Evolutionary conservation across 2,329 filamentous ascomycete species (phyloP).

Genomic region (Aspergillus unguis): DNA sequence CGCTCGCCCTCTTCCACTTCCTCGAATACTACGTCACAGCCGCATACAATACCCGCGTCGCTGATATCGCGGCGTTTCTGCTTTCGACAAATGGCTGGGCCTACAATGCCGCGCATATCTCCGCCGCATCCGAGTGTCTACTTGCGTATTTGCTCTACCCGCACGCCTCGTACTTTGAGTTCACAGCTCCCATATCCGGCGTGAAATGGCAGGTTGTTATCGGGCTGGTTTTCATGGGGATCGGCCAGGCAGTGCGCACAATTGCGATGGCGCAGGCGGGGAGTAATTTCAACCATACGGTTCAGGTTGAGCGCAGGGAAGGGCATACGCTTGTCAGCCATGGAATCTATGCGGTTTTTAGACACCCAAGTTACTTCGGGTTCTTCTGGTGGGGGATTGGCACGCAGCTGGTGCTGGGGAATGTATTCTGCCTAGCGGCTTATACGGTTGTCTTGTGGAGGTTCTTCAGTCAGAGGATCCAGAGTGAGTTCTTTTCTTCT

Average conservation of each 20-base stretch:
- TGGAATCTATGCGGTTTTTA: slow-evolving; percentile 71
- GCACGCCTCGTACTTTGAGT: slow-evolving; percentile 46
- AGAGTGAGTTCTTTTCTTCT: slow-evolving; percentile 45
- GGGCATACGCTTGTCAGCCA: slow-evolving; percentile 77
- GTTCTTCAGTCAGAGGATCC: slow-evolving; percentile 76
- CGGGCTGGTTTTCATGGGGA: slow-evolving; percentile 61
- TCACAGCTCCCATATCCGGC: slow-evolving; percentile 33
- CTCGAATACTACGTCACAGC: slow-evolving; percentile 94
- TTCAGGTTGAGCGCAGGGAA: slow-evolving; percentile 66
- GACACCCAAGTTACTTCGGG: slow-evolving; percentile 94
- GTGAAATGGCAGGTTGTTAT: slow-evolving; percentile 40
- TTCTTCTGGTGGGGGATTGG: slow-evolving; percentile 99
- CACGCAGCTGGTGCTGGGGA: slow-evolving; percentile 86
- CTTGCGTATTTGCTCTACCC: slow-evolving; percentile 29
- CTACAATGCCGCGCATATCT: slow-evolving; percentile 77
- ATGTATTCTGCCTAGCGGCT: slow-evolving; percentile 69
- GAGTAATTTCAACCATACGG: slow-evolving; percentile 84
- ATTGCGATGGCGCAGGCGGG: slow-evolving; percentile 86
- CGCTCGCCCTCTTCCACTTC: slow-evolving; percentile 84
- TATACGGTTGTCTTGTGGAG: slow-evolving; percentile 76
- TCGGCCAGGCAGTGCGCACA: slow-evolving; percentile 75
- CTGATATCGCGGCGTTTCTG: slow-evolving; percentile 73
- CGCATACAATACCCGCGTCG: slow-evolving; percentile 71
- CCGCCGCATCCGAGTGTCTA: slow-evolving; percentile 70
- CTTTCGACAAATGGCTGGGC: slow-evolving; percentile 78